Percentiles rank a stretch among this genome's conserved stretches.
phyloP scores from a whole-genome alignment of 2,329 filamentous ascomycete species.

The Talaromyces sp. region DNA sequence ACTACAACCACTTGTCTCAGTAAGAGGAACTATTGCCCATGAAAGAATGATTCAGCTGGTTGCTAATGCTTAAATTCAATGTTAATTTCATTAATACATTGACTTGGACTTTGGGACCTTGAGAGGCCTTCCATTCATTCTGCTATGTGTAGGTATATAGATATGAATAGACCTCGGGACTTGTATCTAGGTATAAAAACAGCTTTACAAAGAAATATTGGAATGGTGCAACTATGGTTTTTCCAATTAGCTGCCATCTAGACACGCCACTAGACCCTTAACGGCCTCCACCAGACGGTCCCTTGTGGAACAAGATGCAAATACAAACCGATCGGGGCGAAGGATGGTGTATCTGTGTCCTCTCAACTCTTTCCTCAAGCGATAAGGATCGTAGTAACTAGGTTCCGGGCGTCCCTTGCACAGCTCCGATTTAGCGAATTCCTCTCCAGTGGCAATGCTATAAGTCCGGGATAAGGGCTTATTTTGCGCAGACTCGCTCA shows the following conservation, averaged over 20 bases:
- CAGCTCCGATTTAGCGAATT: conserved; percentile 26
- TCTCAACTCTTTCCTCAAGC: conserved; percentile 21
- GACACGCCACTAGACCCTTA: neutral
- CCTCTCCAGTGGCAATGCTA: conserved; percentile 24
- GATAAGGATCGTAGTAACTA: conserved; percentile 23
- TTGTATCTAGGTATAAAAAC: no score
- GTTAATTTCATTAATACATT: no score
- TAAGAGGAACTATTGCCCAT: no score
- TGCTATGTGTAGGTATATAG: no score
- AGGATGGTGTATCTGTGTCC: conserved; percentile 27
- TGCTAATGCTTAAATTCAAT: no score
- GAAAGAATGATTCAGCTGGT: no score
- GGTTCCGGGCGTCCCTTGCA: conserved; percentile 28
- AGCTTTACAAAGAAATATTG: neutral
- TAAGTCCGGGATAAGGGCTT: neutral
- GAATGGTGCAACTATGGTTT: neutral
- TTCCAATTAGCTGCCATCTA: neutral
- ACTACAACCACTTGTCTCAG: no score
- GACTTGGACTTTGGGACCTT: no score
- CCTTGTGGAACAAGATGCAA: conserved; percentile 25
- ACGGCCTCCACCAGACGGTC: conserved; percentile 18
- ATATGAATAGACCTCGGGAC: no score
- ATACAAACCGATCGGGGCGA: conserved; percentile 32
- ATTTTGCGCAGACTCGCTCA: neutral
- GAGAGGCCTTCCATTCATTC: no score